Conservation (phyloP, 2,329 filamentous ascomycete species). For the Xylariaceae sp. region DNA sequence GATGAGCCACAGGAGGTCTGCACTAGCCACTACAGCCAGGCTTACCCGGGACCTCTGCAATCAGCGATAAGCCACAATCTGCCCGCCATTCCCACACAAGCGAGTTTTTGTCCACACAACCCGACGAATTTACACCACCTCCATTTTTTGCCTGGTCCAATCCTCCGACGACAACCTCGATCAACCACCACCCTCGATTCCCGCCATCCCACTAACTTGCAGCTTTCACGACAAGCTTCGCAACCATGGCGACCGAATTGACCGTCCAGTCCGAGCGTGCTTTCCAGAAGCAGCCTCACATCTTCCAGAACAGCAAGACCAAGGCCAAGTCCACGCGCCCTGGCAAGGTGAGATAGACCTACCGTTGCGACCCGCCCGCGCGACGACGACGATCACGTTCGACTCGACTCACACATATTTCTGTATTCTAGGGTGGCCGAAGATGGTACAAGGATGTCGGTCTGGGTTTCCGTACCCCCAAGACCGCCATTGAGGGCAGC, state of each 20-base stretch:
- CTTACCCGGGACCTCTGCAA: background rate
- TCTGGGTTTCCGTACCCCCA: slow-evolving; percentile 98
- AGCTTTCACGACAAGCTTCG: slow-evolving; percentile 39
- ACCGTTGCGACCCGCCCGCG: slow-evolving; percentile 6
- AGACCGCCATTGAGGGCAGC: slow-evolving; percentile 95
- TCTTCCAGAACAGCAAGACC: slow-evolving; percentile 97
- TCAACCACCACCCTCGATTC: slow-evolving; percentile 23
- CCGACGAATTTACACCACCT: slow-evolving; percentile 18
- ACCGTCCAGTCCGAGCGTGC: slow-evolving; percentile 99
- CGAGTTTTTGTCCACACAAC: slow-evolving; percentile 24
- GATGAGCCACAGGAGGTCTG: background rate
- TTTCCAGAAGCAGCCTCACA: slow-evolving; percentile 99
- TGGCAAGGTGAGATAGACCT: slow-evolving; percentile 69
- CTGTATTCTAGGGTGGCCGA: slow-evolving; percentile 22
- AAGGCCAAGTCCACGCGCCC: slow-evolving; percentile 79
- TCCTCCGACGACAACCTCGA: slow-evolving; percentile 19
- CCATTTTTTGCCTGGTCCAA: slow-evolving; percentile 20
- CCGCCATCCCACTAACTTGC: slow-evolving; percentile 33
- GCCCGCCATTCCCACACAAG: slow-evolving; percentile 14
- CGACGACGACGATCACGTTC: slow-evolving; percentile 9
- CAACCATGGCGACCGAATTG: slow-evolving; percentile 94
- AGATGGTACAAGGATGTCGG: slow-evolving; percentile 97
- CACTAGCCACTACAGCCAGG: background rate
- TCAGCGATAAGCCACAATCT: slow-evolving; percentile 8
- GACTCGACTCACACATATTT: background rate